Evolutionary conservation across 192 early-diverging fungal genomes (phyloP).

Genomic region (Coemansia sp.): DNA sequence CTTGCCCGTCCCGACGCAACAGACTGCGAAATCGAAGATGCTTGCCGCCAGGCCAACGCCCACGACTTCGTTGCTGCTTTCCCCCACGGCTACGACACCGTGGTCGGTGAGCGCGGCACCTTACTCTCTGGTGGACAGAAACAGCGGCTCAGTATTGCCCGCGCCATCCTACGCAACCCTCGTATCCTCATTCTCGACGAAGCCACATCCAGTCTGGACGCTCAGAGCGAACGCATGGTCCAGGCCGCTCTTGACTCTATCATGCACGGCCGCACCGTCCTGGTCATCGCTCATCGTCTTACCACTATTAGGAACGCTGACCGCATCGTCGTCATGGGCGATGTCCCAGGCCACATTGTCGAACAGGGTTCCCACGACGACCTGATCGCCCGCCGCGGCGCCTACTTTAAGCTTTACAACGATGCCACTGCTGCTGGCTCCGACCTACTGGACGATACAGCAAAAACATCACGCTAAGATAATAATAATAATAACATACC

Average conservation of each 20-base stretch:
- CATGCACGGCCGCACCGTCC: constrained; percentile 73
- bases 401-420: constrained; percentile 44
- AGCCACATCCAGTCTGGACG: constrained; percentile 74
- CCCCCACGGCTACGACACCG: constrained; percentile 57
- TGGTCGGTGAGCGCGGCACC: constrained; percentile 56
- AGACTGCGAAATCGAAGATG: constrained; percentile 63
- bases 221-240: constrained; percentile 69
- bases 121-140: constrained; percentile 65
- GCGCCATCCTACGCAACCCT: constrained; percentile 61
- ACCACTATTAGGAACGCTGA: constrained; percentile 80
- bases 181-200: constrained; percentile 80
- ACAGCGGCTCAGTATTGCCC: constrained; percentile 63
- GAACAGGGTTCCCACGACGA: constrained; percentile 54
- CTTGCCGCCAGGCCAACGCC: constrained; percentile 74
- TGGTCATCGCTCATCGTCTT: constrained; percentile 83
- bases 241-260: constrained; percentile 73
- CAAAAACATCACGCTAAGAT: no score
- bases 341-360: constrained; percentile 52
- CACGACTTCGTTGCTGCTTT: constrained; percentile 62
- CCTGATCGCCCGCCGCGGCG: constrained; percentile 42
- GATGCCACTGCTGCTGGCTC: constrained; percentile 10
- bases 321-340: constrained; percentile 70
- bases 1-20: constrained; percentile 64
- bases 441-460: no score
- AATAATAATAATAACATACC: no score